Conservation (phyloP, 768 basidiomycete genomes). For the Pisolithus albus region DNA sequence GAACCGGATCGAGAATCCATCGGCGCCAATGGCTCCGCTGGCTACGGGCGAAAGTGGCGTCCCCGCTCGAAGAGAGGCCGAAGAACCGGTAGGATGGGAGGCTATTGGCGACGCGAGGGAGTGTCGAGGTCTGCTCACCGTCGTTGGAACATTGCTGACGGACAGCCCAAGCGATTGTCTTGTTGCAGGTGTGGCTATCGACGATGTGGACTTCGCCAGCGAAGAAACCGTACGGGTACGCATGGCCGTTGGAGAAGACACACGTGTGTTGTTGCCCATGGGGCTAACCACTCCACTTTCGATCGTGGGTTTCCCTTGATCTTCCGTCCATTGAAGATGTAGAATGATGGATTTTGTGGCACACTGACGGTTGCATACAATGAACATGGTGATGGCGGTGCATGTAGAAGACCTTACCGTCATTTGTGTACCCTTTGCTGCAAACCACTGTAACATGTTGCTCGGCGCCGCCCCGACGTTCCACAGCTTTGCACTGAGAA, state of each 20-base stretch:
- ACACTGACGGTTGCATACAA: slow-evolving; percentile 43
- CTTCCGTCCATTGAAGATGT: slow-evolving; percentile 82
- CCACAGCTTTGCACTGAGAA: slow-evolving; percentile 58
- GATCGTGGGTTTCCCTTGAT: slow-evolving; percentile 26
- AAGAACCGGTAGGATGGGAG: slow-evolving; percentile 28
- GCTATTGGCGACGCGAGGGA: slow-evolving; percentile 37
- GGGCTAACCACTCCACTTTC: slow-evolving; percentile 20
- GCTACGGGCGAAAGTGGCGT: slow-evolving; percentile 27
- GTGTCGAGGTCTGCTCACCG: slow-evolving; percentile 38
- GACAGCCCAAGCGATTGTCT: slow-evolving; percentile 29
- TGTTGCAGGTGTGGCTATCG: slow-evolving; percentile 36
- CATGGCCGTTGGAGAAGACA: slow-evolving; percentile 24
- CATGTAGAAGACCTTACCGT: slow-evolving; percentile 47
- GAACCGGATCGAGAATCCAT: slow-evolving; percentile 42
- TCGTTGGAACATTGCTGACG: slow-evolving; percentile 22
- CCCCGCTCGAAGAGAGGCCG: slow-evolving; percentile 25
- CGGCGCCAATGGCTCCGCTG: slow-evolving; percentile 18
- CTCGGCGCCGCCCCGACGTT: slow-evolving; percentile 78
- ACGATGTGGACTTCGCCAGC: slow-evolving; percentile 50
- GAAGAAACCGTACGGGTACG: slow-evolving; percentile 45
- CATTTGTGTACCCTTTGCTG: slow-evolving; percentile 85
- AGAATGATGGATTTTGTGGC: slow-evolving; percentile 84
- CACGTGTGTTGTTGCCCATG: slow-evolving; percentile 12
- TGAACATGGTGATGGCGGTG: background rate
- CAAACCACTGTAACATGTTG: slow-evolving; percentile 93